Evolutionary conservation across 768 basidiomycete genomes (phyloP).

Genomic region (Mycena floridula): DNA sequence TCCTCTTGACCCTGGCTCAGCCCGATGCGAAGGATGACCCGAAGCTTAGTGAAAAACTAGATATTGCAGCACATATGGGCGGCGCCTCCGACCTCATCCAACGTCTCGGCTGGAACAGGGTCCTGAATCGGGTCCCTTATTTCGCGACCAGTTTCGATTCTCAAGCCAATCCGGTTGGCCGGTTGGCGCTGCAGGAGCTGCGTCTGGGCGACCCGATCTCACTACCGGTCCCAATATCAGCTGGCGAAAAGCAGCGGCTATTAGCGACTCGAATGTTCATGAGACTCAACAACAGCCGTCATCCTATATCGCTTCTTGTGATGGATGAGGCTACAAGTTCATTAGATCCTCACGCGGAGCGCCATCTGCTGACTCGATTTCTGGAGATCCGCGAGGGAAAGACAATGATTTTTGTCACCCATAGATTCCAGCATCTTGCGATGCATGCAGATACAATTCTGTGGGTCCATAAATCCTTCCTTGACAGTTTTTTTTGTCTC

Average conservation of each 20-base stretch:
- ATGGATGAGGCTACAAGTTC: slow-evolving; percentile 57
- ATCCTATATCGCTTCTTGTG: slow-evolving; percentile 38
- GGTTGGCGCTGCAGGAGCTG: not conserved
- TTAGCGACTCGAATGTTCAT: slow-evolving; percentile 47
- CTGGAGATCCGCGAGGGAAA: slow-evolving; percentile 33
- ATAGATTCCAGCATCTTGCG: slow-evolving; percentile 45
- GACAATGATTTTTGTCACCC: slow-evolving; percentile 53
- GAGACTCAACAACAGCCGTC: slow-evolving; percentile 32
- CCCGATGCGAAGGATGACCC: slow-evolving; percentile 3
- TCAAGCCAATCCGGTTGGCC: not conserved
- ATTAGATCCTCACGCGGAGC: slow-evolving; percentile 50
- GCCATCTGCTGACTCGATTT: slow-evolving; percentile 36
- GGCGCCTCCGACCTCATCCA: slow-evolving; percentile 14
- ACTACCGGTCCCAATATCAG: slow-evolving; percentile 23
- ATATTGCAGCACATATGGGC: slow-evolving; percentile 20
- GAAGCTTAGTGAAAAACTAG: slow-evolving; percentile 7
- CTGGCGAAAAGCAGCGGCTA: slow-evolving; percentile 43
- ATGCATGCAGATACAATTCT: slow-evolving; percentile 45
- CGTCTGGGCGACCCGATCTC: not conserved
- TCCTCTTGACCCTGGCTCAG: slow-evolving; percentile 26
- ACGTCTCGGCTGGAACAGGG: slow-evolving; percentile 6
- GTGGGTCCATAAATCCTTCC: slow-evolving; percentile 26
- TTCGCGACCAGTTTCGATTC: not conserved
- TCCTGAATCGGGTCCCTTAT: not conserved
- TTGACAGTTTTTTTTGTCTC: slow-evolving; percentile 2